These are phyloP conservation scores for Cladosporium austrohemisphaericum DNA, from an alignment of 2,329 filamentous ascomycete species.

Conservation along the genomic window DNA sequence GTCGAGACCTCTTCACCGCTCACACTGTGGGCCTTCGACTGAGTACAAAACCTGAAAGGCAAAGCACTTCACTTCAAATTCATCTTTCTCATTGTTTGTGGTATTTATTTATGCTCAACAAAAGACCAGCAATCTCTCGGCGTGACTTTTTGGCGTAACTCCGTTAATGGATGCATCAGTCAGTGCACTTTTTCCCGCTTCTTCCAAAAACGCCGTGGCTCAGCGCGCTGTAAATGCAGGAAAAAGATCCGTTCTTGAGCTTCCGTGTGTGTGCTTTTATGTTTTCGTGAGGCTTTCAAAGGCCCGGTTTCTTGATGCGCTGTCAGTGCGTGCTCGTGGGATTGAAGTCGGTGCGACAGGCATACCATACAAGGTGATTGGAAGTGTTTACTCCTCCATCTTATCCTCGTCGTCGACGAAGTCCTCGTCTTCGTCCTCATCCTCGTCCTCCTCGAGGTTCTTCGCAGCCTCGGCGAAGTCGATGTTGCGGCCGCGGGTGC, in stretches of 20 bases:
- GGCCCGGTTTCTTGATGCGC: neutral
- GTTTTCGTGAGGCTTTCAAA: slow-evolving; percentile 5
- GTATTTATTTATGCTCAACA: slow-evolving; percentile 10
- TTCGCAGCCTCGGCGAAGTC: slow-evolving; percentile 88
- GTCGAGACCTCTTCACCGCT: too few species aligned
- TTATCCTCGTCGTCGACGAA: slow-evolving; percentile 63
- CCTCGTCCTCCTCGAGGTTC: slow-evolving; percentile 69
- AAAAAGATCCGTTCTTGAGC: slow-evolving; percentile 1
- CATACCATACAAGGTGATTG: neutral
- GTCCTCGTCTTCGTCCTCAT: slow-evolving; percentile 76
- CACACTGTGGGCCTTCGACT: too few species aligned
- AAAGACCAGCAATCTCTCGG: neutral
- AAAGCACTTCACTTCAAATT: too few species aligned
- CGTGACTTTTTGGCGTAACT: slow-evolving; percentile 14
- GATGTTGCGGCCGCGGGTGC: slow-evolving; percentile 88
- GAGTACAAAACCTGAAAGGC: too few species aligned
- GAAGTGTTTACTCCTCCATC: slow-evolving; percentile 57
- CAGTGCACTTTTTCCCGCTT: slow-evolving; percentile 3
- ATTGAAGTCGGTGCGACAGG: neutral
- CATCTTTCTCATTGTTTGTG: neutral
- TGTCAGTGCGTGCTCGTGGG: neutral
- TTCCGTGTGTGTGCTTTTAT: neutral
- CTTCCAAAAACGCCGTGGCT: slow-evolving; percentile 13
- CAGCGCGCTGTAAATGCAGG: slow-evolving; percentile 12
- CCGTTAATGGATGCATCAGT: slow-evolving; percentile 11